These are phyloP conservation scores for Teunomyces stri DNA, from an alignment of 805 yeast species.

Conservation along the genomic window DNA sequence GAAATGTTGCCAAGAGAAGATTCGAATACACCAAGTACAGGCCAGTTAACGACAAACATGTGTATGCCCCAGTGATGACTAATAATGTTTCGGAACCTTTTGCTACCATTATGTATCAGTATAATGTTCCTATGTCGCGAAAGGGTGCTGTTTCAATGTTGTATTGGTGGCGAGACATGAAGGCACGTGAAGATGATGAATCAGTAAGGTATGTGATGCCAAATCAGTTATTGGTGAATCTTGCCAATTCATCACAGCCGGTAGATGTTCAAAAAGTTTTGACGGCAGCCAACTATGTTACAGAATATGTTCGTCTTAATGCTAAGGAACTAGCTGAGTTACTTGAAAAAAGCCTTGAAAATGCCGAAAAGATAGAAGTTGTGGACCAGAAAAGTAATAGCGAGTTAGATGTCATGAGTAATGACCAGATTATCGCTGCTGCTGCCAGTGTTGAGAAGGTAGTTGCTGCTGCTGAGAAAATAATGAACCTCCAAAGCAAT, in stretches of 20 bases:
- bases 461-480: background rate
- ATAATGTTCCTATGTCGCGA: constrained; percentile 56
- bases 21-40: constrained; percentile 78
- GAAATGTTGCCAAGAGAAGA: constrained; percentile 75
- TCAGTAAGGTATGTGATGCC: constrained; percentile 82
- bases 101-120: constrained; percentile 58
- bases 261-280: constrained; percentile 55
- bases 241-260: constrained; percentile 56
- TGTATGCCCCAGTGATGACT: constrained; percentile 47
- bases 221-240: constrained; percentile 65
- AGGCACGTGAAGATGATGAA: constrained; percentile 80
- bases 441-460: constrained; percentile 9
- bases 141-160: constrained; percentile 57
- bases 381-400: constrained; percentile 22
- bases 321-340: constrained; percentile 59
- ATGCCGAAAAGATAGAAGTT: constrained; percentile 36
- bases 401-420: constrained; percentile 12
- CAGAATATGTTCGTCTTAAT: constrained; percentile 57
- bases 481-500: background rate
- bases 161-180: constrained; percentile 77
- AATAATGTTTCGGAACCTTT: constrained; percentile 62
- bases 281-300: constrained; percentile 42
- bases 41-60: constrained; percentile 34
- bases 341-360: constrained; percentile 42
- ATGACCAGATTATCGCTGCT: constrained; percentile 13